phyloP scores from a whole-genome alignment of 2,329 filamentous ascomycete genomes.

The Aureobasidium sp. region DNA sequence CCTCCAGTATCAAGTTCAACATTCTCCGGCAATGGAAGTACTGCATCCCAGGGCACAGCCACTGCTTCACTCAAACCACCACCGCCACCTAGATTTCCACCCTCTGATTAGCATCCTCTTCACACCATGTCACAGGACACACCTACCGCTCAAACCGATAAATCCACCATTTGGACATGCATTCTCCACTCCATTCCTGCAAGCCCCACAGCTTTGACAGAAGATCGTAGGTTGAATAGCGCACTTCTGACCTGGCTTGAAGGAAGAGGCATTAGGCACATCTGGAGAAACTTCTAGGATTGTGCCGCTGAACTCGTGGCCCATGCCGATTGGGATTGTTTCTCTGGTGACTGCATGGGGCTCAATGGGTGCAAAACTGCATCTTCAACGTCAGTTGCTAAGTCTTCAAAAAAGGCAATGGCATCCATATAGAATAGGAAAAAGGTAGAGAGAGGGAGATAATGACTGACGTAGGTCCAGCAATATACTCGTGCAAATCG shows the following conservation, averaged over 20 bases:
- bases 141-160: constrained; percentile 15
- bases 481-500: constrained; percentile 41
- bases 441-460: not conserved
- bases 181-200: constrained; percentile 47
- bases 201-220: constrained; percentile 51
- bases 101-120: not conserved
- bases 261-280: constrained; percentile 35
- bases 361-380: constrained; percentile 42
- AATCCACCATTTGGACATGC: constrained; percentile 53
- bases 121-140: not conserved
- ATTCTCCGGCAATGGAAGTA: constrained; percentile 46
- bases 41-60: constrained; percentile 43
- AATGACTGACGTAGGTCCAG: constrained; percentile 28
- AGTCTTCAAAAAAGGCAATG: not conserved
- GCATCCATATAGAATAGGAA: no score
- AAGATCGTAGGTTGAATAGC: constrained; percentile 52
- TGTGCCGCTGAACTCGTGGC: constrained; percentile 59
- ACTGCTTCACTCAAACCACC: constrained; percentile 52
- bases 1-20: constrained; percentile 45
- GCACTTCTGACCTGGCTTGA: constrained; percentile 51
- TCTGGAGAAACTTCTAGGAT: constrained; percentile 52
- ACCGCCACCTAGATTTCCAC: constrained; percentile 3
- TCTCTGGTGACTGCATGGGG: constrained; percentile 55
- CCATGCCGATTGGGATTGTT: constrained; percentile 37
- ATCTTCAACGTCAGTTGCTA: constrained; percentile 21